Percentiles rank a stretch among this genome's conserved stretches.
Evolutionary conservation across 73 alveolate genomes (phyloP).

Genomic region (Paramecium primaurelia): DNA sequence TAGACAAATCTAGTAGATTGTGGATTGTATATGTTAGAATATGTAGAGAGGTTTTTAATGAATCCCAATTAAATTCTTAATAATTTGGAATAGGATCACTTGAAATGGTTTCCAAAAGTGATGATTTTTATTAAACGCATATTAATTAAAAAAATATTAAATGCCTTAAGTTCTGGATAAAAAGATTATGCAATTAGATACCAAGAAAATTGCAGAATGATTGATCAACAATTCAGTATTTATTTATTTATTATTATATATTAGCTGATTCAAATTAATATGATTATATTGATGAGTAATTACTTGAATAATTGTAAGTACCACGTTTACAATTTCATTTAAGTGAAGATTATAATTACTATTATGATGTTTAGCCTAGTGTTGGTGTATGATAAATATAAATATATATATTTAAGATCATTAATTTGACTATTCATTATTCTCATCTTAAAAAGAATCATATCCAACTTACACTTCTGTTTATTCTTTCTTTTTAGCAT

Average conservation of each 20-base stretch:
- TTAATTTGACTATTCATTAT: not conserved
- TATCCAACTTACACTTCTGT: not conserved
- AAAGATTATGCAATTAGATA: conserved; percentile 26
- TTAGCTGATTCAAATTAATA: not conserved
- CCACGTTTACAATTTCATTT: not conserved
- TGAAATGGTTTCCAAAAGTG: conserved; percentile 48
- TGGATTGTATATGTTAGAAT: conserved; percentile 59
- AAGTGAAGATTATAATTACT: conserved; percentile 39
- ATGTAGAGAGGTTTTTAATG: conserved; percentile 49
- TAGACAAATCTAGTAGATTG: conserved; percentile 60
- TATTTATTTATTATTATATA: not conserved
- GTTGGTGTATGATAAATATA: not conserved
- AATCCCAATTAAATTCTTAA: conserved; percentile 35
- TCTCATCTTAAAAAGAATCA: not conserved
- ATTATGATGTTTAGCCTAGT: not conserved
- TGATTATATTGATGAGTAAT: conserved; percentile 10
- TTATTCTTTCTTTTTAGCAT: not conserved
- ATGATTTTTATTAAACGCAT: conserved; percentile 27
- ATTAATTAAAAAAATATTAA: conserved; percentile 34
- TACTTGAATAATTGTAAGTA: not conserved
- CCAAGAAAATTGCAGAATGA: not conserved
- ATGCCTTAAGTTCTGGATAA: not conserved
- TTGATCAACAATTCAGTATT: not conserved
- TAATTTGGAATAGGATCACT: conserved; percentile 7
- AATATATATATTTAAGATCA: not conserved